These are phyloP conservation scores for Leavenworthia alabamica DNA, from an alignment of 345 rosid genomes.

Conservation along the genomic window DNA sequence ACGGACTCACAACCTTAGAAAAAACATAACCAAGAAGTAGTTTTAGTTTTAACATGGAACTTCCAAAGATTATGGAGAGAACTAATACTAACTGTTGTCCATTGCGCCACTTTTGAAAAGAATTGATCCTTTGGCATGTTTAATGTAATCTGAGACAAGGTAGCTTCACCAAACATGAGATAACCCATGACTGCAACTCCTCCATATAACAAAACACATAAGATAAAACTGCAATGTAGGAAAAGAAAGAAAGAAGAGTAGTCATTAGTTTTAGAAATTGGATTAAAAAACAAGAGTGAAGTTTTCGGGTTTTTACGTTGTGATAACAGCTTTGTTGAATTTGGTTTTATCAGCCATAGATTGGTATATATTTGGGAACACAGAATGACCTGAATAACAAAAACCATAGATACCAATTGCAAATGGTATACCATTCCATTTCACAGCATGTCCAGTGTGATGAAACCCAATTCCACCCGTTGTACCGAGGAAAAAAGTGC, in stretches of 20 bases:
- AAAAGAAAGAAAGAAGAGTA: no score
- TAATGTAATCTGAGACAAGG: conserved; percentile 83
- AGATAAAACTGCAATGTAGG: conserved; percentile 51
- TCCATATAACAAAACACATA: conserved; percentile 62
- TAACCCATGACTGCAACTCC: conserved; percentile 75
- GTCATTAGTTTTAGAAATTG: background rate
- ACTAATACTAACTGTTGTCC: conserved; percentile 64
- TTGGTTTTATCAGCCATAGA: conserved; percentile 92
- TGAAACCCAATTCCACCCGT: conserved; percentile 65
- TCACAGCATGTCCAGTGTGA: conserved; percentile 57
- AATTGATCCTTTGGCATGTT: conserved; percentile 63
- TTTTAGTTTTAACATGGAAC: background rate
- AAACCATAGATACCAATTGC: conserved; percentile 81
- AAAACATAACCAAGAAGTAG: conserved; percentile 11
- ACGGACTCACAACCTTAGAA: conserved; percentile 79
- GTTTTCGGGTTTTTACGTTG: conserved; percentile 38
- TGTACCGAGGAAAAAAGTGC: conserved; percentile 53
- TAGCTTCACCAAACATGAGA: conserved; percentile 77
- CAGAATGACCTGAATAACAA: conserved; percentile 79
- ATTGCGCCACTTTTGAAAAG: conserved; percentile 62
- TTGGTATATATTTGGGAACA: conserved; percentile 89
- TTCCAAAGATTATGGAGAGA: background rate
- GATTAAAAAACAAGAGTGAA: background rate
- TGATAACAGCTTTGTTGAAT: conserved; percentile 55
- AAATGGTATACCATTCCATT: conserved; percentile 81